Conservation (phyloP, 257 asterid species). For the Salvia rosmarinus region DNA sequence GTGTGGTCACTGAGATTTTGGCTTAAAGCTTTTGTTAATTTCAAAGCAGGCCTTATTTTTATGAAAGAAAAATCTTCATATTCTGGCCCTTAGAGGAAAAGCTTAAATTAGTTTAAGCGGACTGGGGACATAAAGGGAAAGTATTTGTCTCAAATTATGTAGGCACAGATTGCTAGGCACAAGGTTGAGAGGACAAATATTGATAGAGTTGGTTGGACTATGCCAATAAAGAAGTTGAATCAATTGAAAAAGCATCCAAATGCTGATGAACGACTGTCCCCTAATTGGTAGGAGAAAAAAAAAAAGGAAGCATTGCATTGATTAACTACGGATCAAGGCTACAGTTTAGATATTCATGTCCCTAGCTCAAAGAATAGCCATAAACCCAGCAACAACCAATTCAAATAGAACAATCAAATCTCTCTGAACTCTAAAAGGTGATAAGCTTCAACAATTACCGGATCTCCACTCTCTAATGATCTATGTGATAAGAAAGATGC, state of each 20-base stretch:
- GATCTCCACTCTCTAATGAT: constrained; percentile 72
- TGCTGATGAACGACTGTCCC: background rate
- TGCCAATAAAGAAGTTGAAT: constrained; percentile 3
- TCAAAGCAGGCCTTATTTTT: background rate
- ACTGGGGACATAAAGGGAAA: background rate
- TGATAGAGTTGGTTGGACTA: background rate
- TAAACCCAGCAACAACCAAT: constrained; percentile 18
- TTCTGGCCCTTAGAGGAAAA: background rate
- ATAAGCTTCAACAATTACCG: constrained; percentile 64
- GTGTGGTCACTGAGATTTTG: background rate
- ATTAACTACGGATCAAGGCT: background rate
- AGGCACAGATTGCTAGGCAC: constrained; percentile 15
- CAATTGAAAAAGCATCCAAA: background rate
- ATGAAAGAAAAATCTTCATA: background rate
- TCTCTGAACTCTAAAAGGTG: constrained; percentile 27
- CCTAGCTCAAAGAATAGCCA: constrained; percentile 19
- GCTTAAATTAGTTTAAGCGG: background rate
- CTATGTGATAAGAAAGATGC: constrained; percentile 68
- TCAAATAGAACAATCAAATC: constrained; percentile 26
- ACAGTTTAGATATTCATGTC: background rate
- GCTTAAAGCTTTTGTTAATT: background rate
- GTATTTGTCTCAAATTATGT: background rate
- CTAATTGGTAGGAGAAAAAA: background rate
- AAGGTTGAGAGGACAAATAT: constrained; percentile 14
- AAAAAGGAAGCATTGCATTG: constrained; percentile 2